A percentile compares a stretch with the other conserved stretches of the same genome.
Conservation (phyloP, 2,329 filamentous ascomycete genomes). For the Grosmannia huntii region DNA sequence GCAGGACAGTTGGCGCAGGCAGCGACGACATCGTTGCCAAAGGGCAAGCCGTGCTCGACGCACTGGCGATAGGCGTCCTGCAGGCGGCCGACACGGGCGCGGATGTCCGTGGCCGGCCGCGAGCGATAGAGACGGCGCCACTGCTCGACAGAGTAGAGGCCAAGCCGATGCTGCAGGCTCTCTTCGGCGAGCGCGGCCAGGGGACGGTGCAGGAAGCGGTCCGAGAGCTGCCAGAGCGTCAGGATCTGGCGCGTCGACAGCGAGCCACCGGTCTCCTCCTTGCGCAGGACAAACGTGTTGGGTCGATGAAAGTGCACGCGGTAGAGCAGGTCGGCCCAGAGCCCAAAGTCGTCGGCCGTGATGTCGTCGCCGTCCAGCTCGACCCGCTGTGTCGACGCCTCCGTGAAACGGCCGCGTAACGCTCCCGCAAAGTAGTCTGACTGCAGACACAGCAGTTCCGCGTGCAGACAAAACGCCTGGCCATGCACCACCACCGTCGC, state of each 20-base stretch:
- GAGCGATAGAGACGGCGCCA: conserved; percentile 13
- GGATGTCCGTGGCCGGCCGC: conserved; percentile 10
- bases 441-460: conserved; percentile 10
- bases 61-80: conserved; percentile 13
- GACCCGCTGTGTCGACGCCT: conserved; percentile 11
- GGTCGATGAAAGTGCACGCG: conserved; percentile 9
- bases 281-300: conserved; percentile 10
- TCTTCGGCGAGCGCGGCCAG: conserved; percentile 9
- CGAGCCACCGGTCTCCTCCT: conserved; percentile 13
- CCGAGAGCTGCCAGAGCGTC: conserved; percentile 13
- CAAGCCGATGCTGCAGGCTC: conserved; percentile 13
- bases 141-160: conserved; percentile 12
- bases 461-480: conserved; percentile 10
- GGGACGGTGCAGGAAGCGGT: conserved; percentile 11
- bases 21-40: conserved; percentile 9
- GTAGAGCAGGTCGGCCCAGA: conserved; percentile 15
- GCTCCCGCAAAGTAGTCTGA: conserved; percentile 12
- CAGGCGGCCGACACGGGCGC: conserved; percentile 9
- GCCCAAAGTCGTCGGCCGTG: conserved; percentile 10
- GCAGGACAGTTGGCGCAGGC: conserved; percentile 13
- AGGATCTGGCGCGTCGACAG: conserved; percentile 14
- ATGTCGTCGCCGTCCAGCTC: conserved; percentile 12
- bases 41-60: conserved; percentile 11
- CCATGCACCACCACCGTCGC: conserved; percentile 11
- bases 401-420: conserved; percentile 11